Evolutionary conservation across 2,329 filamentous ascomycete species (phyloP), one percentile per base, ranked within the genome.

Genomic region (Gaeumannomyces tritici): DNA sequence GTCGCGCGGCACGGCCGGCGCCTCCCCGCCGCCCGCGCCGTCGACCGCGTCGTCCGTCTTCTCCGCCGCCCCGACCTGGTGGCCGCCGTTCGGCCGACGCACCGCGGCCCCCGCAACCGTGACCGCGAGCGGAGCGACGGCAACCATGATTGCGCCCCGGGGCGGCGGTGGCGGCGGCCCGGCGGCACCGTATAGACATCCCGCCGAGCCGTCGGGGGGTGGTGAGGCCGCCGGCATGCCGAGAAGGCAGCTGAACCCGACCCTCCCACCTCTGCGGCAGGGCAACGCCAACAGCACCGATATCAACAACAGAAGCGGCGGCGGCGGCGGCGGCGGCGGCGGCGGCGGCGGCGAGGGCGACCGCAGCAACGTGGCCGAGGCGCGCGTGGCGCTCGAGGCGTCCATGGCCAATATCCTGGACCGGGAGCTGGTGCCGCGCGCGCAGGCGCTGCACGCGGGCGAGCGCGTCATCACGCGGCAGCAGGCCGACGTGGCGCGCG

Each of bases 321-420:
- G 42, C 5, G 24, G 13, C 58, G 3, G 29, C 21, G n/a, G 13
- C 13, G 54, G 8, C 27, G 54, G 18, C 31, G 62, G 18, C 42
- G 42, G 3, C 24, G 13, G 31, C 61, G 18, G 28, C 29, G 28
- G 33, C 59, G 27, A 35, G 21, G 21, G 59, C 57, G 26, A 18
- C 28, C 28, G 28, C 29, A 55, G 29, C 59, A 59, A 33, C 47
- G 55, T 86, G 26, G 73, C 78, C 59, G 80, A 86, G 70, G 84
- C 85, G 54, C 83, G 85, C 65, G 73, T 77, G 33, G 84, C 83
- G 11, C 77, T 88, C 61, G 77, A 86, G 42, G 85, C 85, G 27
- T 83, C 82, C 58, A 81, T 92, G 61, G 87, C 87, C 69, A 87
- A 89, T 72, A 83, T 87, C 68, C 80, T 92, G 67, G 88, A 91